Percentiles rank a stretch among this genome's conserved stretches.
Conservation (phyloP, 2,329 filamentous ascomycete species). For the Sporothrix pallida region DNA sequence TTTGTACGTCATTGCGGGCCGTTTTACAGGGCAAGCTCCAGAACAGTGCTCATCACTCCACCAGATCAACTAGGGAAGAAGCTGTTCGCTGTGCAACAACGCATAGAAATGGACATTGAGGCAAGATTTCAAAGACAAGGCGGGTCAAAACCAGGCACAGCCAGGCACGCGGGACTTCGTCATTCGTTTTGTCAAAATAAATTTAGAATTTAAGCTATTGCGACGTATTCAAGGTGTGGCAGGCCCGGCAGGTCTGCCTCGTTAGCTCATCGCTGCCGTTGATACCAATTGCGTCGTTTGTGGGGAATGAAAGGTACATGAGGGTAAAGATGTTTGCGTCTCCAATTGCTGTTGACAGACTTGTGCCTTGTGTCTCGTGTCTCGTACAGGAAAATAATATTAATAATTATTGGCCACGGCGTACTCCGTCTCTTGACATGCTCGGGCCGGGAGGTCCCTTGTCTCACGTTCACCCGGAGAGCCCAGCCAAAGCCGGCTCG, state of each 20-base stretch:
- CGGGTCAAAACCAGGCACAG: slow-evolving; percentile 19
- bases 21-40: background rate
- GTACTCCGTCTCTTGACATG: background rate
- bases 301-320: too few relatives aligned
- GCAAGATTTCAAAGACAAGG: background rate
- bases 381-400: background rate
- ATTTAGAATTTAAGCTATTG: background rate
- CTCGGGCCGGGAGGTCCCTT: background rate
- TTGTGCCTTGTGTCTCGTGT: background rate
- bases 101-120: background rate
- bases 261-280: background rate
- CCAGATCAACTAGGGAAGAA: background rate
- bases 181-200: background rate
- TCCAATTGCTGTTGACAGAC: too few relatives aligned
- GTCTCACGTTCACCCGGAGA: background rate
- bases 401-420: background rate
- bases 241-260: background rate
- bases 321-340: too few relatives aligned
- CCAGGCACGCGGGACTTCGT: slow-evolving; percentile 2
- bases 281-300: background rate
- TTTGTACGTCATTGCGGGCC: slow-evolving; percentile 29
- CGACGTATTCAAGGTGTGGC: background rate
- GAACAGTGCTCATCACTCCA: slow-evolving; percentile 16
- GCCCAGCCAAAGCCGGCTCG: background rate
- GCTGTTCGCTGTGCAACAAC: background rate